Percentiles rank a stretch among this genome's conserved stretches.
These are phyloP conservation scores for Pythium vanterpoolii DNA, from an alignment of 352 stramenopile genomes.

Conservation along the genomic window DNA sequence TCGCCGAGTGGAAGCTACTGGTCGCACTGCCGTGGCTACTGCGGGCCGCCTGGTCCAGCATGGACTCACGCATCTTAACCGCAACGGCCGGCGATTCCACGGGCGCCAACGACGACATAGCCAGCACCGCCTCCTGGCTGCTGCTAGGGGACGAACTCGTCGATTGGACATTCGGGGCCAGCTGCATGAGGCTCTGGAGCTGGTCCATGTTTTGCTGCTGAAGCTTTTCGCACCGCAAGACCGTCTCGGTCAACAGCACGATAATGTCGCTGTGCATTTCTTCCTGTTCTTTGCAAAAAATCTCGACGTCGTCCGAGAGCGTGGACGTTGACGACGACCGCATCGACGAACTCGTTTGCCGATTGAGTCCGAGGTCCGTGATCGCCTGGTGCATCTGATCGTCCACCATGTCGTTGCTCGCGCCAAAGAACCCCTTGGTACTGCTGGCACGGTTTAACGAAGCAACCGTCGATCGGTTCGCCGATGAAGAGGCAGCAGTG, in stretches of 20 bases:
- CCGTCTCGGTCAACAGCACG: constrained; percentile 76
- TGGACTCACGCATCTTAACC: constrained; percentile 16
- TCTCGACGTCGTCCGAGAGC: constrained; percentile 73
- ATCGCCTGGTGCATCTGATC: constrained; percentile 10
- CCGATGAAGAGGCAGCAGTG: constrained; percentile 12
- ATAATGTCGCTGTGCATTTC: constrained; percentile 85
- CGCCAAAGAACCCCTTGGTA: constrained; percentile 20
- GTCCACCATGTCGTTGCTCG: constrained; percentile 1
- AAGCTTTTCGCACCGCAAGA: constrained; percentile 75
- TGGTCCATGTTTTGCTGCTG: constrained; percentile 84
- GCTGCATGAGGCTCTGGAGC: constrained; percentile 80
- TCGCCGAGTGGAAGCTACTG: not conserved
- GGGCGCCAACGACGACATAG: constrained; percentile 20
- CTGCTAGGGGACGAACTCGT: constrained; percentile 5
- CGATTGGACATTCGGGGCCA: constrained; percentile 35
- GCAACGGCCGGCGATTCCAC: constrained; percentile 27
- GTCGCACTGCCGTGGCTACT: not conserved
- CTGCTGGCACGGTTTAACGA: constrained; percentile 16
- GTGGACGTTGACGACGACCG: constrained; percentile 53
- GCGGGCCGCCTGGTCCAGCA: constrained; percentile 3
- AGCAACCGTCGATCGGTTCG: constrained; percentile 12
- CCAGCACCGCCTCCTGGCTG: constrained; percentile 14
- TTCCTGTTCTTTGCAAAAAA: constrained; percentile 78
- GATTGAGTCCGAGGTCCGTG: constrained; percentile 24
- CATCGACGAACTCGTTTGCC: constrained; percentile 40